phyloP scores from a whole-genome alignment of 129 eudicot genomes.

The Erigeron canadensis region DNA sequence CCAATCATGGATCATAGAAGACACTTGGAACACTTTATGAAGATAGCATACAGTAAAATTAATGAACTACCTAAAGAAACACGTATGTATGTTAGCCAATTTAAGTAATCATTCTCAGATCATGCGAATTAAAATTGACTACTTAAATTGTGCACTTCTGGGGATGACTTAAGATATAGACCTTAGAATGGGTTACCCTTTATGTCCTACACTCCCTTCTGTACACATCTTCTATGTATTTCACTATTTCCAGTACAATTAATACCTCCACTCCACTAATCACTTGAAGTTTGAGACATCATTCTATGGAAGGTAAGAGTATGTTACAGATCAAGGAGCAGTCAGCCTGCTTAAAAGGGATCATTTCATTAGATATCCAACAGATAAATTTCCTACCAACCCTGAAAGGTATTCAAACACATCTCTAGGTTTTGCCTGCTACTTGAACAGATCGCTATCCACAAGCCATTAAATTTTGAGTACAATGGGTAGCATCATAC shows the following conservation, averaged over 20 bases:
- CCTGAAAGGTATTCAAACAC: not conserved
- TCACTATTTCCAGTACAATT: no score
- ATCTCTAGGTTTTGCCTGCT: not conserved
- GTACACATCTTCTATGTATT: no score
- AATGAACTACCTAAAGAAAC: not conserved
- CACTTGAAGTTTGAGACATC: not conserved
- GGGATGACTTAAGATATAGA: no score
- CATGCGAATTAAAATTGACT: not conserved
- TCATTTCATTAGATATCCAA: not conserved
- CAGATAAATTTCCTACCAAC: not conserved
- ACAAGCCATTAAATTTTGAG: conserved; percentile 3
- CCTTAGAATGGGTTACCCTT: no score
- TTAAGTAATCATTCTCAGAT: not conserved
- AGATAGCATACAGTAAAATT: not conserved
- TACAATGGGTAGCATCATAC: not conserved
- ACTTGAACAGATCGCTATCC: not conserved
- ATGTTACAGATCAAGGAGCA: not conserved
- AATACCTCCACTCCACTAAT: not conserved
- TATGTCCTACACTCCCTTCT: no score
- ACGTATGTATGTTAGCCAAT: not conserved
- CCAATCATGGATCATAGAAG: conserved; percentile 4
- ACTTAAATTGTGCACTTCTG: no score
- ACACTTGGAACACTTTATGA: not conserved
- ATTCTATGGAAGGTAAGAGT: not conserved
- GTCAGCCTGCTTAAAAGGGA: not conserved